Evolutionary conservation across 352 stramenopile genomes (phyloP).

Genomic region (Pythium chondricola): DNA sequence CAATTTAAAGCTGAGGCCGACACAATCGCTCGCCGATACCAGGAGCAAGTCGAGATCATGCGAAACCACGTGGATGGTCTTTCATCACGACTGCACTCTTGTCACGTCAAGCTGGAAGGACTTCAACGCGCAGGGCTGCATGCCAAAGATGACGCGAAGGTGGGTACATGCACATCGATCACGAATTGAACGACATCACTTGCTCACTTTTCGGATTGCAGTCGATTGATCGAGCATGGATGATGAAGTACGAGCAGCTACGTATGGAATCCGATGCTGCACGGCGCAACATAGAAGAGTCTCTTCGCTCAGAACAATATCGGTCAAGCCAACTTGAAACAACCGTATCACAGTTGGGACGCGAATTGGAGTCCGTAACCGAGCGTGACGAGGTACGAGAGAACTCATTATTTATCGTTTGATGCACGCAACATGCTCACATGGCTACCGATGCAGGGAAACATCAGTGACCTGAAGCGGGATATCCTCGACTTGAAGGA

Average conservation of each 20-base stretch:
- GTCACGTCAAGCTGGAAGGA: conserved; percentile 41
- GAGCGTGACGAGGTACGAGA: conserved; percentile 18
- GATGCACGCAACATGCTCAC: not conserved
- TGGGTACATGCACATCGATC: conserved; percentile 1
- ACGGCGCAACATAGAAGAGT: conserved; percentile 35
- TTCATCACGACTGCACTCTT: conserved; percentile 32
- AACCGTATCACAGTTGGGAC: conserved; percentile 23
- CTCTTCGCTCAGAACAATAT: conserved; percentile 31
- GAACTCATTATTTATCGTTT: not conserved
- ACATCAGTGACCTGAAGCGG: conserved; percentile 22
- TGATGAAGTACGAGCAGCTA: conserved; percentile 19
- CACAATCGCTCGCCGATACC: conserved; percentile 32
- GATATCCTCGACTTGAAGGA: conserved; percentile 48
- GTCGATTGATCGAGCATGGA: conserved; percentile 17
- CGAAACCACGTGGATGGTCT: conserved; percentile 35
- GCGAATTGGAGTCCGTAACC: conserved; percentile 26
- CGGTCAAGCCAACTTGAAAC: conserved; percentile 27
- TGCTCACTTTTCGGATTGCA: not conserved
- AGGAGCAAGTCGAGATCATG: conserved; percentile 35
- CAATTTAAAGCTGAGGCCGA: conserved; percentile 38
- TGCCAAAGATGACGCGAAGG: conserved; percentile 39
- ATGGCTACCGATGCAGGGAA: conserved; percentile 10
- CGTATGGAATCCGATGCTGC: conserved; percentile 32
- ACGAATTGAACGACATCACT: not conserved
- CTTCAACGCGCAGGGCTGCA: conserved; percentile 38